These are phyloP conservation scores for Fusarium sororula DNA, from an alignment of 2,329 filamentous ascomycete genomes.

Conservation along the genomic window DNA sequence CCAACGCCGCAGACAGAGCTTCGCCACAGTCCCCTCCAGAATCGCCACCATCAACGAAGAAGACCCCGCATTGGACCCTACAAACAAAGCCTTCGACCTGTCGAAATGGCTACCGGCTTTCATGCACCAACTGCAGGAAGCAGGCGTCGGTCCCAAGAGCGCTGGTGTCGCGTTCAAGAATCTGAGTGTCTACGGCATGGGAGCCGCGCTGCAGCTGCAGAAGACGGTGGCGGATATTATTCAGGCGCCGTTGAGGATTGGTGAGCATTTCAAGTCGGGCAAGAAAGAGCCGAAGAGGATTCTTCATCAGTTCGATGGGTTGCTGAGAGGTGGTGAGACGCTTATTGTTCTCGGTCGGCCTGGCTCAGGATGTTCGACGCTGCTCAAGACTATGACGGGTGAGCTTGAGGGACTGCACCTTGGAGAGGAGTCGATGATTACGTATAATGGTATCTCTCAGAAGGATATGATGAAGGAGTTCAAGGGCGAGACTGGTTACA, in stretches of 20 bases:
- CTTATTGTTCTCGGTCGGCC: constrained; percentile 45
- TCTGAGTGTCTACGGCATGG: constrained; percentile 52
- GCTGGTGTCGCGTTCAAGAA: constrained; percentile 54
- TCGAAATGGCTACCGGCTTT: constrained; percentile 21
- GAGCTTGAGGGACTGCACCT: constrained; percentile 60
- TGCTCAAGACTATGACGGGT: constrained; percentile 23
- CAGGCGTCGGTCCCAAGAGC: not conserved
- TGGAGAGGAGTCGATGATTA: constrained; percentile 59
- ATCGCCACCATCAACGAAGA: not conserved
- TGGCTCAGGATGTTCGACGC: constrained; percentile 47
- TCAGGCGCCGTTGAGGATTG: not conserved
- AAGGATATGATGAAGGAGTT: constrained; percentile 67
- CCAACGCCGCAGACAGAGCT: constrained; percentile 1
- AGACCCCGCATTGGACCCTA: constrained; percentile 4
- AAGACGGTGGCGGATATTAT: constrained; percentile 49
- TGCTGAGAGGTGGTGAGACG: constrained; percentile 14
- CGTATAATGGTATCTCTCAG: constrained; percentile 70
- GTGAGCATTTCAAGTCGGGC: not conserved
- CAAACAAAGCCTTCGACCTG: constrained; percentile 16
- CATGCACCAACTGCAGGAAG: not conserved
- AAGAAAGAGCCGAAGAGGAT: constrained; percentile 18
- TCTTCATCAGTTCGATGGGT: constrained; percentile 17
- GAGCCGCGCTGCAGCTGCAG: constrained; percentile 49
- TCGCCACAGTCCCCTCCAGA: not conserved
- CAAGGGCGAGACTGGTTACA: constrained; percentile 75